Percentiles rank a stretch among this genome's conserved stretches.
These are phyloP conservation scores for Fusarium multiceps DNA, from an alignment of 2,329 filamentous ascomycete genomes.

Conservation along the genomic window DNA sequence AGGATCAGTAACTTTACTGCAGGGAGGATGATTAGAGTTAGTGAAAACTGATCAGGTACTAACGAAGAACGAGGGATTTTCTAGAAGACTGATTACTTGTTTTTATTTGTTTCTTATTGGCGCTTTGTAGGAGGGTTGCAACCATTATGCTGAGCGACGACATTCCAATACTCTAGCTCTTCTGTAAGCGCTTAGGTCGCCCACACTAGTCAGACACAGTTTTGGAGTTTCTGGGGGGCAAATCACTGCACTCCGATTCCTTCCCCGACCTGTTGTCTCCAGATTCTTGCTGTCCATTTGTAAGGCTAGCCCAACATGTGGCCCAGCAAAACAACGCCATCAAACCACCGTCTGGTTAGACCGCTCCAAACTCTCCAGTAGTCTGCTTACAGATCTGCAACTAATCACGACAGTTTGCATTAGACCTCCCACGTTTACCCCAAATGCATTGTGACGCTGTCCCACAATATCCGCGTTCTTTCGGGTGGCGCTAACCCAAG, in stretches of 20 bases:
- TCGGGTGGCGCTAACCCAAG: not conserved
- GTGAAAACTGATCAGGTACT: constrained; percentile 4
- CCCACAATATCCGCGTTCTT: constrained; percentile 8
- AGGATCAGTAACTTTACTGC: not conserved
- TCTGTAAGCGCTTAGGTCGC: not conserved
- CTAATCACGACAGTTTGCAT: not conserved
- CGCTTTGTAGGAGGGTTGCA: not conserved
- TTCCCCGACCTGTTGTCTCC: not conserved
- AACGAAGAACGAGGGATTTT: constrained; percentile 3
- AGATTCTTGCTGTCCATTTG: not conserved
- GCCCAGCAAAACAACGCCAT: not conserved
- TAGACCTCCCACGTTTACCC: not conserved
- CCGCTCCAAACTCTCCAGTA: not conserved
- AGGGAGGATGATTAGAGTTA: not conserved
- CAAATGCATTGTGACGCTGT: constrained; percentile 26
- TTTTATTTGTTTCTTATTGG: not conserved
- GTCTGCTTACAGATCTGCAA: constrained; percentile 7
- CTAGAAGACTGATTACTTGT: not conserved
- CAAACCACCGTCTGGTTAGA: constrained; percentile 2
- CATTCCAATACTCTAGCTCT: not conserved
- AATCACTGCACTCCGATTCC: not conserved
- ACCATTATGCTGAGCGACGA: not conserved
- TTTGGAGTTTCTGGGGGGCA: not conserved
- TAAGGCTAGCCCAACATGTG: not conserved
- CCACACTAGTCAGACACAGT: not conserved